Conservation (phyloP, 495 filamentous ascomycete species). For the Neurospora tetraspora region DNA sequence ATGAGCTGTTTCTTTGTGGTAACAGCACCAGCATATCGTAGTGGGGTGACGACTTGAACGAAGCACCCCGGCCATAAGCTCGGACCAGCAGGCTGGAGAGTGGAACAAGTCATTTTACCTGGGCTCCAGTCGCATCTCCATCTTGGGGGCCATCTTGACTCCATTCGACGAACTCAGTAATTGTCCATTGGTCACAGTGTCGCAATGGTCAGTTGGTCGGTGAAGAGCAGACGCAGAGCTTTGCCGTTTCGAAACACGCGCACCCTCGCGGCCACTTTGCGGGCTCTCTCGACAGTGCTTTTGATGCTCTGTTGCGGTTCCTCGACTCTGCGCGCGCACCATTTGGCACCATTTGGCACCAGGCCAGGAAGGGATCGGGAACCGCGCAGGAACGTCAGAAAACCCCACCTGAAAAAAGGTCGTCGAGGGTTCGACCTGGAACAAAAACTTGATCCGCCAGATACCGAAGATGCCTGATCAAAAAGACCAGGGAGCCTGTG, state of each 20-base stretch:
- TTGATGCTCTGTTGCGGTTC: neutral
- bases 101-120: neutral
- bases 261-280: neutral
- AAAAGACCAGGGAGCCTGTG: neutral
- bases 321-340: neutral
- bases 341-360: neutral
- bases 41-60: neutral
- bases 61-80: neutral
- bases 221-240: constrained; percentile 3
- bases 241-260: neutral
- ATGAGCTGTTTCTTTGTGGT: neutral
- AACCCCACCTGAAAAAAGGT: neutral
- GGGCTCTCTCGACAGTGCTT: neutral
- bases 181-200: neutral
- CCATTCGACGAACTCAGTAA: neutral
- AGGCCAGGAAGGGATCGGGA: neutral
- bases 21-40: neutral
- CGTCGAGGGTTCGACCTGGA: neutral
- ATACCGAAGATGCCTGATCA: neutral
- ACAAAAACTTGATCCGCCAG: neutral
- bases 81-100: neutral
- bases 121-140: neutral
- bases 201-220: neutral
- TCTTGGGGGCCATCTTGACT: neutral
- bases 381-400: neutral